These are phyloP conservation scores for Prunus kanzakura DNA, from an alignment of 306 rosid species.

Conservation along the genomic window DNA sequence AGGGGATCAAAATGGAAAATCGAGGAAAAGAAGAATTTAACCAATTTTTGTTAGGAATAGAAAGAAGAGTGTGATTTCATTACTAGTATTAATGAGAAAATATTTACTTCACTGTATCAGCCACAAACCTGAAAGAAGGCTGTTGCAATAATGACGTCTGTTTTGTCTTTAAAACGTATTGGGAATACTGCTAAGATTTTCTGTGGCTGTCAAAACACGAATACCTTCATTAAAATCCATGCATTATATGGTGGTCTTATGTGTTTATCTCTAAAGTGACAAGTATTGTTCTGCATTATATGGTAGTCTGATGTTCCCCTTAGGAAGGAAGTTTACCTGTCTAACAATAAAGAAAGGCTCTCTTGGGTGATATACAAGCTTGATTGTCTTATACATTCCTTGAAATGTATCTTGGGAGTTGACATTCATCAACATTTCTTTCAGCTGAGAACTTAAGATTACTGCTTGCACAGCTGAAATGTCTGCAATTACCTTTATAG, in stretches of 20 bases:
- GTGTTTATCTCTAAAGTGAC: too few relatives aligned
- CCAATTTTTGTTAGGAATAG: not conserved
- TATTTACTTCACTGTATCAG: constrained; percentile 1
- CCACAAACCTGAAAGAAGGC: constrained; percentile 79
- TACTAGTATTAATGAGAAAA: not conserved
- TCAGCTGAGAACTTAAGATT: constrained; percentile 71
- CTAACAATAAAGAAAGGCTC: constrained; percentile 83
- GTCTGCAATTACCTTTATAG: constrained; percentile 51
- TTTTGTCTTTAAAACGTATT: constrained; percentile 64
- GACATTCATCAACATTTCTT: constrained; percentile 63
- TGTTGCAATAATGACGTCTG: constrained; percentile 80
- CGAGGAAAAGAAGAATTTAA: constrained; percentile 1
- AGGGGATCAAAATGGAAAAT: constrained; percentile 6
- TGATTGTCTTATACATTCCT: constrained; percentile 69
- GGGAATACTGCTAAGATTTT: constrained; percentile 76
- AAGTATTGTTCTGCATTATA: too few relatives aligned
- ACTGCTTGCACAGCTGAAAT: constrained; percentile 67
- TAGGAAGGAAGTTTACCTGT: constrained; percentile 51
- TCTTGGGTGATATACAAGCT: constrained; percentile 74
- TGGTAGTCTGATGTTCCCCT: not conserved
- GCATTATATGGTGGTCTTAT: not conserved
- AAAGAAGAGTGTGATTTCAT: not conserved
- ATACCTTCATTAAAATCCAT: constrained; percentile 13
- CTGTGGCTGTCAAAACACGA: constrained; percentile 56
- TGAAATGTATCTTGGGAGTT: constrained; percentile 45